These are phyloP conservation scores for Rhizodiscina lignyota DNA, from an alignment of 495 filamentous ascomycete species.

Conservation along the genomic window DNA sequence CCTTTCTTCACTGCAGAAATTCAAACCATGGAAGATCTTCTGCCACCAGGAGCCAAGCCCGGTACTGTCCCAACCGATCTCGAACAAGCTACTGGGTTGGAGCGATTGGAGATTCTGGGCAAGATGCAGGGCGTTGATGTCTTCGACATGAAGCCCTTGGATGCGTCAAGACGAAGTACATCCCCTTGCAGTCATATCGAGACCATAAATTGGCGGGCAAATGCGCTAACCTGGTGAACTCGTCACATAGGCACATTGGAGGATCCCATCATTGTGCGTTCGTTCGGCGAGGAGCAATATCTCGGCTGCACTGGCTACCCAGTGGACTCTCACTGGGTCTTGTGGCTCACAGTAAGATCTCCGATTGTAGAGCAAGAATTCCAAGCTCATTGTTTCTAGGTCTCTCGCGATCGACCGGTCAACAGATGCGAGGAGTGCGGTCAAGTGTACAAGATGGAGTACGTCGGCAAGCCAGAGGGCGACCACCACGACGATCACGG, in stretches of 20 bases:
- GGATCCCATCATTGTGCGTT: conserved; percentile 76
- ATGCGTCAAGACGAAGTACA: conserved; percentile 45
- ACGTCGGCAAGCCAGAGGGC: conserved; percentile 53
- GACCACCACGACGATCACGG: conserved; percentile 32
- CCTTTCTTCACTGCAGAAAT: conserved; percentile 42
- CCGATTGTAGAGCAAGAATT: background rate
- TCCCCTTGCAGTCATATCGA: background rate
- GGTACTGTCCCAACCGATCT: conserved; percentile 85
- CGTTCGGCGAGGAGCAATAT: conserved; percentile 90
- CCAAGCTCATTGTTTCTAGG: too few relatives aligned
- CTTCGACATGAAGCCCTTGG: conserved; percentile 95
- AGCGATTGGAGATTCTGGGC: conserved; percentile 95
- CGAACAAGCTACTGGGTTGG: conserved; percentile 89
- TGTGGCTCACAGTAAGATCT: conserved; percentile 69
- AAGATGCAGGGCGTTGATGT: conserved; percentile 98
- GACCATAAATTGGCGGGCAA: background rate
- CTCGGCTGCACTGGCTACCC: conserved; percentile 90
- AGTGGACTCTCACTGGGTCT: conserved; percentile 74
- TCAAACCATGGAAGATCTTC: conserved; percentile 60
- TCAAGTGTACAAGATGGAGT: conserved; percentile 90
- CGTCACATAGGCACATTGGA: conserved; percentile 56
- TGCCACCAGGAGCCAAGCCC: conserved; percentile 60
- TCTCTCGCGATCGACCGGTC: conserved; percentile 76
- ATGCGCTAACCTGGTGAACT: background rate
- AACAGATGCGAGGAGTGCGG: conserved; percentile 95